Evolutionary conservation across 2,329 filamentous ascomycete species (phyloP), one percentile per base, ranked within the genome.

Genomic region (Aspergillus tubingensis): DNA sequence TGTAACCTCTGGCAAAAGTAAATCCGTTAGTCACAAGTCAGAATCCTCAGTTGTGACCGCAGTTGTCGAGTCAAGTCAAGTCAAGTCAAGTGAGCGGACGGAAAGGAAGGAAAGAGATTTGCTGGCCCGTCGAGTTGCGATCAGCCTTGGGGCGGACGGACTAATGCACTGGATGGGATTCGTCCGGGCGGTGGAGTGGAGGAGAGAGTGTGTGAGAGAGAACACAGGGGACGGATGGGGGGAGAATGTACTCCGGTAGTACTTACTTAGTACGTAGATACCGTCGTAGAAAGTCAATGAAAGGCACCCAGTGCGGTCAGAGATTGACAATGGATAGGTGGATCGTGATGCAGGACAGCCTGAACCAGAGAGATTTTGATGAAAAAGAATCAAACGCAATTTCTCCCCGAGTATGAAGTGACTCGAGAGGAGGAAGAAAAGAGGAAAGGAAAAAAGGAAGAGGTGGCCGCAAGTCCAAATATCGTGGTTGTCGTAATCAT

Each of bases 91-190:
- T 55, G 36, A 53, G 55, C n/a, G 30, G 52, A 52, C 30, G 30
- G 44, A 60, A 27, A 52, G 47, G 17, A 58, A 54, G 57, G 51
- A 57, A 61, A 64, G 62, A 64, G 62, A 64, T 64, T 63, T 60
- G 61, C 56, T 63, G 57, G 60, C 43, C 47, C 44, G 57, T 59
- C 51, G 32, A 59, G 56, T 32, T 32, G 43, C 38, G 64, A 66
- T 66, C 64, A 66, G 50, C 59, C 58, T 58, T 43, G 54, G 61
- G 58, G 59, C 44, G 57, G 56, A 59, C 39, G 59, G 53, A 56
- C 60, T 64, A 63, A 58, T 62, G 62, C 58, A 63, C 52, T 41
- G 60, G 49, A 61, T 47, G 44, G 57, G 49, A 53, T 54, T 65
- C 51, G 51, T 39, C 50, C 56, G 60, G 58, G 62, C 57, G 59